Conservation (phyloP, 2,329 filamentous ascomycete species). For the Penicillium sp. region DNA sequence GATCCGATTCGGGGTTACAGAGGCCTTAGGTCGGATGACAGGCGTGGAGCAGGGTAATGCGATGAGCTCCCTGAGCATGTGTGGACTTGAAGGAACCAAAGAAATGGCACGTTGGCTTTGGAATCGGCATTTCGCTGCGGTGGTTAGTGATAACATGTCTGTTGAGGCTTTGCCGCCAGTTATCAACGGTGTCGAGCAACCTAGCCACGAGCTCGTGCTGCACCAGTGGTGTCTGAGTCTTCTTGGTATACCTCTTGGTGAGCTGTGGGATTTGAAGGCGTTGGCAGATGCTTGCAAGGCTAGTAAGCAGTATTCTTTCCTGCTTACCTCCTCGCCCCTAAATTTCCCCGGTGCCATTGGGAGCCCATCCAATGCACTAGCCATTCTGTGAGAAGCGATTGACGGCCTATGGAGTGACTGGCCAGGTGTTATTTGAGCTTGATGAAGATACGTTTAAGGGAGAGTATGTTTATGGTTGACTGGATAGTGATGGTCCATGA, state of each 20-base stretch:
- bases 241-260: conserved; percentile 46
- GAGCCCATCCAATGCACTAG: conserved; percentile 32
- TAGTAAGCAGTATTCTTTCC: conserved; percentile 42
- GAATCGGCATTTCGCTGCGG: conserved; percentile 48
- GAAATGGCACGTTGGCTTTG: conserved; percentile 54
- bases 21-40: conserved; percentile 16
- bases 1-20: conserved; percentile 25
- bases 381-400: conserved; percentile 19
- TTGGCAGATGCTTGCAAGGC: conserved; percentile 39
- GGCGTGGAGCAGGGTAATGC: conserved; percentile 15
- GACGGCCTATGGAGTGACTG: neutral
- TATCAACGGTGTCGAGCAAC: conserved; percentile 12
- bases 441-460: neutral
- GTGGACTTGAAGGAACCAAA: conserved; percentile 47
- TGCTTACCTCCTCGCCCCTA: conserved; percentile 45
- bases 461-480: too few relatives aligned
- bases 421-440: accelerated
- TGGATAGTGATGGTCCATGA: too few relatives aligned
- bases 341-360: conserved; percentile 42
- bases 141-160: conserved; percentile 27
- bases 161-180: conserved; percentile 28
- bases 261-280: conserved; percentile 45
- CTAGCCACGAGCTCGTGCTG: conserved; percentile 23
- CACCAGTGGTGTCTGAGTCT: conserved; percentile 43
- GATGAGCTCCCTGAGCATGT: conserved; percentile 8